A percentile compares a stretch with the other conserved stretches of the same genome.
phyloP scores from a whole-genome alignment of 2,329 filamentous ascomycete species.

The Colletotrichum lupini region DNA sequence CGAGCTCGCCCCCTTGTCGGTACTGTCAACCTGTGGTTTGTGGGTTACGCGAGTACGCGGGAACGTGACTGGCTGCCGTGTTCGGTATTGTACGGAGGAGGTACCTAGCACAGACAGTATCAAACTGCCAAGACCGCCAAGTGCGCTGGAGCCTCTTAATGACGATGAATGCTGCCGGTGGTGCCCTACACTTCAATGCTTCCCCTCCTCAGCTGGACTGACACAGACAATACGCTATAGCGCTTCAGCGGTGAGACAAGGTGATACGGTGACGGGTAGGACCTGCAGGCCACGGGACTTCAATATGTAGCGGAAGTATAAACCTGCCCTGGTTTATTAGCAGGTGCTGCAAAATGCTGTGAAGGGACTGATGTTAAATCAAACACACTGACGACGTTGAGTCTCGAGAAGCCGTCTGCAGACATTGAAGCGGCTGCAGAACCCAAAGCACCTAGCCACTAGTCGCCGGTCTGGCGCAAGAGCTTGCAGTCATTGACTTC shows the following conservation, averaged over 20 bases:
- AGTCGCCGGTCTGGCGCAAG: not conserved
- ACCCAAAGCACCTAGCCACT: not conserved
- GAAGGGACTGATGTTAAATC: not conserved
- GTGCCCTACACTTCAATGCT: not conserved
- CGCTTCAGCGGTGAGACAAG: constrained; percentile 18
- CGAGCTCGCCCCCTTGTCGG: constrained; percentile 2
- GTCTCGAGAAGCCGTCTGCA: not conserved
- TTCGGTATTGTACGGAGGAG: not conserved
- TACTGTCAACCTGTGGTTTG: not conserved
- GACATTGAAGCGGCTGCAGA: not conserved
- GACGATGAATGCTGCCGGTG: not conserved
- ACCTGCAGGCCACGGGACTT: constrained; percentile 16
- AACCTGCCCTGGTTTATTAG: not conserved
- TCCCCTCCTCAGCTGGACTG: not conserved
- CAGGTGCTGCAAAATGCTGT: not conserved
- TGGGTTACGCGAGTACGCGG: constrained; percentile 20
- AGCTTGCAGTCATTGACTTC: not conserved
- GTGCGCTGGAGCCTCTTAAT: constrained; percentile 24
- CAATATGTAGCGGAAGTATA: not conserved
- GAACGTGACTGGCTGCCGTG: constrained; percentile 18
- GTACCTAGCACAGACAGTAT: constrained; percentile 23
- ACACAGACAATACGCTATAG: constrained; percentile 11
- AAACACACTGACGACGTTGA: not conserved
- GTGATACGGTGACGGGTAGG: constrained; percentile 22
- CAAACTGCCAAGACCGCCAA: constrained; percentile 31